A percentile compares a stretch with the other conserved stretches of the same genome.
phyloP scores from a whole-genome alignment of 2,329 filamentous ascomycete species.

The Diaporthe citrichinensis region DNA sequence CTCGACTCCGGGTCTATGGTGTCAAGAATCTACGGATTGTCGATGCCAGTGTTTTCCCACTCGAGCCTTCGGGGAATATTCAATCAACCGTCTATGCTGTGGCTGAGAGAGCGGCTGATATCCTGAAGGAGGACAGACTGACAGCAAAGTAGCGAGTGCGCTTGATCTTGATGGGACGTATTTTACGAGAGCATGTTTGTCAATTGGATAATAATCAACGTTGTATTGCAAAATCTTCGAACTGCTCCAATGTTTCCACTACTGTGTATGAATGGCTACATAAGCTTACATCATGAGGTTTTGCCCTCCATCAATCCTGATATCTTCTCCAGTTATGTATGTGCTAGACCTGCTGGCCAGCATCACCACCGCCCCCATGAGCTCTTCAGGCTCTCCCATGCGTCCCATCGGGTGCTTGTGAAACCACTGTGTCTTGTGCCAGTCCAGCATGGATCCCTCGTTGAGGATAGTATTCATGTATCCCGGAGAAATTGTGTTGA shows the following conservation, averaged over 20 bases:
- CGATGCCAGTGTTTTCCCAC: conserved; percentile 51
- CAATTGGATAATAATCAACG: not conserved
- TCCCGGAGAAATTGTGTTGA: conserved; percentile 79
- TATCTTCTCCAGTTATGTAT: conserved; percentile 78
- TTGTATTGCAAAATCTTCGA: not conserved
- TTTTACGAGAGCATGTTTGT: not conserved
- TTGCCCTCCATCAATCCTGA: conserved; percentile 73
- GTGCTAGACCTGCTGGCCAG: conserved; percentile 72
- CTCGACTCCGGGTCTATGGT: conserved; percentile 45
- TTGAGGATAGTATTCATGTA: conserved; percentile 86
- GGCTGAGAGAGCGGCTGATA: conserved; percentile 46
- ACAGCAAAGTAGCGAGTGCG: not conserved
- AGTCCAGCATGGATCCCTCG: conserved; percentile 70
- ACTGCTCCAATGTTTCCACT: not conserved
- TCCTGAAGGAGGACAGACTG: conserved; percentile 39
- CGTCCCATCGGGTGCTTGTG: conserved; percentile 73
- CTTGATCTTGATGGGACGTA: not conserved
- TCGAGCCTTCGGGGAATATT: conserved; percentile 43
- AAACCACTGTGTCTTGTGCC: conserved; percentile 69
- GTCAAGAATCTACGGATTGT: conserved; percentile 45
- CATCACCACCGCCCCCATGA: conserved; percentile 74
- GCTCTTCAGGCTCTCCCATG: conserved; percentile 75
- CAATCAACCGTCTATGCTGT: conserved; percentile 55
- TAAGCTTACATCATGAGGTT: conserved; percentile 38
- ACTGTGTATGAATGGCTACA: not conserved